phyloP scores from a whole-genome alignment of 129 eudicot species.

The Flaveria linearis region DNA sequence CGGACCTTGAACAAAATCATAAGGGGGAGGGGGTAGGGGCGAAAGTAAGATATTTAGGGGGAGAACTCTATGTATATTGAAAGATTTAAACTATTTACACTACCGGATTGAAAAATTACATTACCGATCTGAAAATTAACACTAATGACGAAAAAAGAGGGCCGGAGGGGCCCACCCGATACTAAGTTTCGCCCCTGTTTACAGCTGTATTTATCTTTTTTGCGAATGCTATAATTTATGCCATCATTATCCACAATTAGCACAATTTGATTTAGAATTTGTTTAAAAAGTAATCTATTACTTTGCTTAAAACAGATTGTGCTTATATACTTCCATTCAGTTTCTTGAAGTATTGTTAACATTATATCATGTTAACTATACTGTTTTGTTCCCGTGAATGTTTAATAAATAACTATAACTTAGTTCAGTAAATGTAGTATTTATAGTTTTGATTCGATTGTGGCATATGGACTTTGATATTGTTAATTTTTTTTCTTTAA shows the following conservation, averaged over 20 bases:
- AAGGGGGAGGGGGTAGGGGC: no score
- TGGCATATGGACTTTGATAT: slow-evolving; percentile 9
- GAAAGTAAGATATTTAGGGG: no score
- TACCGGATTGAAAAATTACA: no score
- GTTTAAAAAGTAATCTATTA: not conserved
- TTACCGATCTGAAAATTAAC: no score
- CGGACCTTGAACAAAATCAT: no score
- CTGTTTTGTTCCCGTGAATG: not conserved
- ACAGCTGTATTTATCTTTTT: no score
- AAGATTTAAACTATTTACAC: no score
- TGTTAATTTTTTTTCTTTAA: not conserved
- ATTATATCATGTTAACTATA: not conserved
- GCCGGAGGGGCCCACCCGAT: no score
- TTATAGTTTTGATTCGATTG: not conserved
- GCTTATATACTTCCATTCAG: not conserved
- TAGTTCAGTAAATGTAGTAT: not conserved
- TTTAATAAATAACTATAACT: not conserved
- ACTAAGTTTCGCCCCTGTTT: no score
- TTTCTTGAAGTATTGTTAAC: not conserved
- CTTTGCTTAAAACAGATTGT: not conserved
- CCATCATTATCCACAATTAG: not conserved
- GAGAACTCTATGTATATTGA: no score
- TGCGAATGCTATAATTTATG: not conserved
- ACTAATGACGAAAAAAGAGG: no score
- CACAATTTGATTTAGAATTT: not conserved